Evolutionary conservation across 2,329 filamentous ascomycete species (phyloP).

Genomic region (Hypoxylon sp.): DNA sequence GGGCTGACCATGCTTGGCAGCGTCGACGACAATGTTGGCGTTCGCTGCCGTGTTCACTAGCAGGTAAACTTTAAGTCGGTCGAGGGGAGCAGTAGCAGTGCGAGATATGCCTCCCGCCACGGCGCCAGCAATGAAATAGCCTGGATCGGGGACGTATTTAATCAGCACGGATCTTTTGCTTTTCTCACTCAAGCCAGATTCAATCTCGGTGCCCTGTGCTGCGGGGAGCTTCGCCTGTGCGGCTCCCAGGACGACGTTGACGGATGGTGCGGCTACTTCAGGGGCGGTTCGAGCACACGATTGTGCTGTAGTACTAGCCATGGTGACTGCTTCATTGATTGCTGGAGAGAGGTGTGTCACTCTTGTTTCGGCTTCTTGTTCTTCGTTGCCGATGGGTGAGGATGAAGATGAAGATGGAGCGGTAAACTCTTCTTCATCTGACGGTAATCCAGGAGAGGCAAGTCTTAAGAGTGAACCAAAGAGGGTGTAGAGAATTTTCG

Average conservation of each 20-base stretch:
- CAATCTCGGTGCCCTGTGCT: slow-evolving; percentile 47
- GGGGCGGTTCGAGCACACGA: slow-evolving; percentile 35
- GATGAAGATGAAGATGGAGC: slow-evolving; percentile 35
- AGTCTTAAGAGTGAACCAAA: slow-evolving; percentile 82
- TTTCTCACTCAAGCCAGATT: slow-evolving; percentile 53
- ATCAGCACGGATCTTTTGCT: slow-evolving; percentile 68
- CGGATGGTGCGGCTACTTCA: slow-evolving; percentile 32
- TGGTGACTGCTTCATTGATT: slow-evolving; percentile 38
- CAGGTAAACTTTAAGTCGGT: slow-evolving; percentile 96
- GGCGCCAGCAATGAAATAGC: slow-evolving; percentile 97
- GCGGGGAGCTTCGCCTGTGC: slow-evolving; percentile 42
- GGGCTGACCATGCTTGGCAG: slow-evolving; percentile 77
- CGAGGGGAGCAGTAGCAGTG: slow-evolving; percentile 94
- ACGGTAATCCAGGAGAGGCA: slow-evolving; percentile 62
- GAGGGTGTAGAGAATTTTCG: slow-evolving; percentile 76
- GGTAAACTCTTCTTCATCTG: slow-evolving; percentile 41
- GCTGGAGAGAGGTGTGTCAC: slow-evolving; percentile 21
- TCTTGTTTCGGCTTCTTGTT: slow-evolving; percentile 23
- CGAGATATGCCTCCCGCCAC: slow-evolving; percentile 94
- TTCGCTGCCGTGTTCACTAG: slow-evolving; percentile 85
- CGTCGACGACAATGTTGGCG: slow-evolving; percentile 68
- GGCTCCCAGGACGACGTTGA: slow-evolving; percentile 37
- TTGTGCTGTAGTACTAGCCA: slow-evolving; percentile 38
- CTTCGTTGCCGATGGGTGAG: slow-evolving; percentile 33
- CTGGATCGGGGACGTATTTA: slow-evolving; percentile 84